phyloP scores from a whole-genome alignment of 352 stramenopile genomes.

The Thraustochytrium striatum region DNA sequence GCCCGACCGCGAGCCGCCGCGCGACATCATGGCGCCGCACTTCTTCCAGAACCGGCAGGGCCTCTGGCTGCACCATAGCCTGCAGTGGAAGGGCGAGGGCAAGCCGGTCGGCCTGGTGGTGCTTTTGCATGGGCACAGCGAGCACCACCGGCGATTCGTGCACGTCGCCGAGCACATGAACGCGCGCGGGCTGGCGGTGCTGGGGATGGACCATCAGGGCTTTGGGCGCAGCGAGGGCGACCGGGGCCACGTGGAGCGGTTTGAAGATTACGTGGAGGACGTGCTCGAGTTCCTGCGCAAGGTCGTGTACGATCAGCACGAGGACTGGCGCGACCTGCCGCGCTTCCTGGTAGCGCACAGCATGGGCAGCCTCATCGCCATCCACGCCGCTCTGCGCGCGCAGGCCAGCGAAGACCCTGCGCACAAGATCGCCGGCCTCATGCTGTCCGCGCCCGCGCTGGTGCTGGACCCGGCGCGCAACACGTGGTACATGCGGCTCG shows the following conservation, averaged over 20 bases:
- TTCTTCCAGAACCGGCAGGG: slow-evolving; percentile 48
- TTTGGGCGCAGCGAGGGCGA: slow-evolving; percentile 65
- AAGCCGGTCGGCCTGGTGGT: slow-evolving; percentile 57
- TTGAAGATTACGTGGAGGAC: slow-evolving; percentile 60
- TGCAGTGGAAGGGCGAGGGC: slow-evolving; percentile 34
- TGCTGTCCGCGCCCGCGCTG: slow-evolving; percentile 57
- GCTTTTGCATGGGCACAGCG: slow-evolving; percentile 62
- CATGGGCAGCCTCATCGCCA: slow-evolving; percentile 60
- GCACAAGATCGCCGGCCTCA: slow-evolving; percentile 58
- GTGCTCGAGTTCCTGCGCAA: slow-evolving; percentile 62
- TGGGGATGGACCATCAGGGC: slow-evolving; percentile 64
- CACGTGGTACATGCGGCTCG: neutral
- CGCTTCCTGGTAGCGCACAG: slow-evolving; percentile 64
- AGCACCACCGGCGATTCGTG: slow-evolving; percentile 62
- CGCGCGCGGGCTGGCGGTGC: slow-evolving; percentile 59
- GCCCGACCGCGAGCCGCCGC: slow-evolving; percentile 25
- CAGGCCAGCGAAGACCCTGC: slow-evolving; percentile 21
- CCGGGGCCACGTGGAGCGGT: slow-evolving; percentile 59
- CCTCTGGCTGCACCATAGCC: slow-evolving; percentile 40
- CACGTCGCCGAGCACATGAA: slow-evolving; percentile 58
- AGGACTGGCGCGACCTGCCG: slow-evolving; percentile 58
- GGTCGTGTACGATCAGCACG: slow-evolving; percentile 54
- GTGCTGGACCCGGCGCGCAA: slow-evolving; percentile 53
- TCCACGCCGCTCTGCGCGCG: slow-evolving; percentile 55
- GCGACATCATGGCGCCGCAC: slow-evolving; percentile 36